phyloP scores from a whole-genome alignment of 148 eudicot species.

The Vaccinium vitisidaea region DNA sequence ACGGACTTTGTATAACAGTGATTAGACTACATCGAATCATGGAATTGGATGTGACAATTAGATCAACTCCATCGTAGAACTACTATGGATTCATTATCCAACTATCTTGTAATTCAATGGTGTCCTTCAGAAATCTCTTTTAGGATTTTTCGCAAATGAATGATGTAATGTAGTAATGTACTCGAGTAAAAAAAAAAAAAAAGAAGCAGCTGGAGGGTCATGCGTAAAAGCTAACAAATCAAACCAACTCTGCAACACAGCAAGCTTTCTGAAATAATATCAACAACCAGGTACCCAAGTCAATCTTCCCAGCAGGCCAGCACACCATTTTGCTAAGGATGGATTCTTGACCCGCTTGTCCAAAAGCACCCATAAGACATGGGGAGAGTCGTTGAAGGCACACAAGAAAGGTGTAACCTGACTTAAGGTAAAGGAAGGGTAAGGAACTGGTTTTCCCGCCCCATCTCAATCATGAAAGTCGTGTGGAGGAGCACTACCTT shows the following conservation, averaged over 20 bases:
- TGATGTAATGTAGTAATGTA: not conserved
- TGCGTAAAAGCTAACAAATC: constrained; percentile 1
- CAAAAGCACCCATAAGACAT: not conserved
- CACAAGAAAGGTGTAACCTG: not conserved
- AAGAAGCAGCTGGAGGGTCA: not conserved
- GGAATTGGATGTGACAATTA: not conserved
- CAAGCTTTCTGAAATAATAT: not conserved
- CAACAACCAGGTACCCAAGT: not conserved
- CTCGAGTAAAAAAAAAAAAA: not conserved
- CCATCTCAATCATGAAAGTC: not conserved
- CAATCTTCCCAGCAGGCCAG: not conserved
- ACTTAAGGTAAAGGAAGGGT: not conserved
- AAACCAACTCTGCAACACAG: not conserved
- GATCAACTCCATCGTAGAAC: not conserved
- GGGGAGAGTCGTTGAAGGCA: not conserved
- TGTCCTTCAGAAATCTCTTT: not conserved
- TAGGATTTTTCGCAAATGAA: not conserved
- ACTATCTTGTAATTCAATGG: not conserved
- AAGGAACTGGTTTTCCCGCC: not conserved
- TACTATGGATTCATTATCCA: not conserved
- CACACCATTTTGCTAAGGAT: not conserved
- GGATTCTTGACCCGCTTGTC: not conserved
- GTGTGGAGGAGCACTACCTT: not conserved
- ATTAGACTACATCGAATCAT: not conserved
- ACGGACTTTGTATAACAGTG: not conserved